Conservation (phyloP, 139 green algal species). For the Monoraphidium neglectum region DNA sequence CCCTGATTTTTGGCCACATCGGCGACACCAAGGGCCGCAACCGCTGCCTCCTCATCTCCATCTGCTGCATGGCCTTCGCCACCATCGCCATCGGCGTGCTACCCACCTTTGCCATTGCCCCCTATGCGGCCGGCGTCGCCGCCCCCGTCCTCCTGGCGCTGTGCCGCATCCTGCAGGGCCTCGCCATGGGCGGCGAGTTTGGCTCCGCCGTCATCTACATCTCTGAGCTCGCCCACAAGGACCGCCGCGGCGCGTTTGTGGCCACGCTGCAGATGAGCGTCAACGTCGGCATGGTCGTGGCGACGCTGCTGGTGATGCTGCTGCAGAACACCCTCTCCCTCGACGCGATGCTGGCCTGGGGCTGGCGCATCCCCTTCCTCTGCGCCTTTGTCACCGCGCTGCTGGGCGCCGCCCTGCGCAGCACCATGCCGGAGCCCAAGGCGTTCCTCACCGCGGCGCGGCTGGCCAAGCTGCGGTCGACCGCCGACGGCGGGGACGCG, state of each 20-base stretch:
- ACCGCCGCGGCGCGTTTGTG: no score
- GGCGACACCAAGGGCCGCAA: conserved; percentile 26
- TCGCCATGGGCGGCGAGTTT: conserved; percentile 38
- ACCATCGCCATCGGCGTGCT: conserved; percentile 24
- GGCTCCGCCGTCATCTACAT: conserved; percentile 11
- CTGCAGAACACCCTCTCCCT: no score
- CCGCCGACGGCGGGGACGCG: no score
- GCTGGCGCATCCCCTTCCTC: conserved; percentile 40
- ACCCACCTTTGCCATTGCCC: conserved; percentile 11
- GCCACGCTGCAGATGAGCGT: no score
- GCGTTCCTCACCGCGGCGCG: conserved; percentile 14
- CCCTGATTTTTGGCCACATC: conserved; percentile 13
- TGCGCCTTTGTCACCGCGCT: conserved; percentile 23
- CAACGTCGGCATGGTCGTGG: no score
- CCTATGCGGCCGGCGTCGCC: conserved; percentile 14
- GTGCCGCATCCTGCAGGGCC: conserved; percentile 33
- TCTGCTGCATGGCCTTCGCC: conserved; percentile 17
- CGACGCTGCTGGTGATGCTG: no score
- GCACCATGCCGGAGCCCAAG: conserved; percentile 35
- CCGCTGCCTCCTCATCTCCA: conserved; percentile 15
- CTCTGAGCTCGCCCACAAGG: background rate
- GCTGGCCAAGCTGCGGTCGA: no score
- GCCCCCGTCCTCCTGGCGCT: conserved; percentile 34
- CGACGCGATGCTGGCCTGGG: conserved; percentile 30
- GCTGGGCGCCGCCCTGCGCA: conserved; percentile 20